Base-by-base conservation (phyloP, 2,329 filamentous ascomycete genomes). In the Phaeosphaeria sp. region DNA sequence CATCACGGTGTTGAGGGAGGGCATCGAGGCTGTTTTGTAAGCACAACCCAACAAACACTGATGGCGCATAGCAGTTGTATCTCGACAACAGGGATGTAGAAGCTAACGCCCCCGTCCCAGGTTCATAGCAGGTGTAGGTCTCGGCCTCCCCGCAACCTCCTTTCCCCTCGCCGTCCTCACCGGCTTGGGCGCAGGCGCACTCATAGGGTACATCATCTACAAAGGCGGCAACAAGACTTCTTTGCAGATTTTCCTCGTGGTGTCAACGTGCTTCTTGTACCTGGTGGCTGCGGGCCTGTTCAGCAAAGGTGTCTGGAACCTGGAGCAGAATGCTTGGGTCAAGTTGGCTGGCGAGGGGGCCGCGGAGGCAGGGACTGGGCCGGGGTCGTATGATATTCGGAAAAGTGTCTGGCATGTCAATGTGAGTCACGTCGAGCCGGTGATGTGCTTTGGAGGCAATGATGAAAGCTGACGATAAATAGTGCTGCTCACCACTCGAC, bases 351-450 rank as follows among this genome's bases (percentile, higher is more conserved):
- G 88, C 11, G 84, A 87, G 36, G 87, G 89, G 69, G 85, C 83
- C 5, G 81, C 82, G 18, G 88, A 90, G 71, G 82, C 82, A 15
- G 88, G 88, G 1, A 77, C 82, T 21, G 91, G 91, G 0, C 84
- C 91, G 0, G 91, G 91, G 3, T 92, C 89, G 1, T 94, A 94
- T 75, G 89, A 95, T 67, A 92, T 94, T 65, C 83, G 85, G 55
- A 82, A 89, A 69, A 91, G 86, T 62, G 89, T 95, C 21, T 94
- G 91, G 91, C 91, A 94, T 71, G 86, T 94, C 53, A 93, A 93
- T 71, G 87, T 89, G 77, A 79, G 86, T 82, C 17, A 20, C 25
- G 15, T 3, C 7, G 2, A 3, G 25, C 18, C 20, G 2, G 9
- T 47, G 6, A 22, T 21, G 50, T 48, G 36, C 25, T 27, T 27